phyloP scores from a whole-genome alignment of 352 stramenopile genomes.

The Phytophthora niederhauseri region DNA sequence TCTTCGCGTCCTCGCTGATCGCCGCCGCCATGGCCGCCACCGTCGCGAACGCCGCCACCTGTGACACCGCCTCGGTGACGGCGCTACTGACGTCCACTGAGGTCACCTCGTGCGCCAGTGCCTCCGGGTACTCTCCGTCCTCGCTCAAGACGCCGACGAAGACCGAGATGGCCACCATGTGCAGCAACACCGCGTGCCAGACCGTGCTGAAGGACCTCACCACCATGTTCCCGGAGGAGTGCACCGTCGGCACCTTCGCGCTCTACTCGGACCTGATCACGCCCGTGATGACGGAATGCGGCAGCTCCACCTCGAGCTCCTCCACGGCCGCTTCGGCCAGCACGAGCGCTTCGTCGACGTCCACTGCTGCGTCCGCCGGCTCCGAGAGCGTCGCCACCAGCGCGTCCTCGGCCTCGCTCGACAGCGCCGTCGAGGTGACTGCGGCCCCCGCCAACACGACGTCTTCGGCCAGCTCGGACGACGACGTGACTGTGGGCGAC shows the following conservation, averaged over 20 bases:
- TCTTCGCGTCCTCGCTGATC: slow-evolving; percentile 24
- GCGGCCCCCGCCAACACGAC: slow-evolving; percentile 30
- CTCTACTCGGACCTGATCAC: slow-evolving; percentile 42
- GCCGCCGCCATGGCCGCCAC: slow-evolving; percentile 23
- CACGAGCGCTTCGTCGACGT: slow-evolving; percentile 18
- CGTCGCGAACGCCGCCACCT: slow-evolving; percentile 28
- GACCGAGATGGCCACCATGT: slow-evolving; percentile 33
- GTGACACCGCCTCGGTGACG: slow-evolving; percentile 31
- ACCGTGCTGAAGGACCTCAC: slow-evolving; percentile 33
- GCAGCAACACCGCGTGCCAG: slow-evolving; percentile 36
- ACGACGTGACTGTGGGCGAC: slow-evolving; percentile 33
- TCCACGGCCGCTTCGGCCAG: slow-evolving; percentile 16
- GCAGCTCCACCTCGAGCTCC: slow-evolving; percentile 16
- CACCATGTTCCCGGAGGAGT: slow-evolving; percentile 39
- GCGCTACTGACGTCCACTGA: slow-evolving; percentile 20
- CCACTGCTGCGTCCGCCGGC: slow-evolving; percentile 11
- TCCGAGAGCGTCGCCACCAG: slow-evolving; percentile 6
- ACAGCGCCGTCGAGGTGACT: slow-evolving; percentile 26
- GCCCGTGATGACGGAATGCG: slow-evolving; percentile 36
- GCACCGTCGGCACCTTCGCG: slow-evolving; percentile 35
- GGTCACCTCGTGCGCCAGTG: slow-evolving; percentile 28
- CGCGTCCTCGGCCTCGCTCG: slow-evolving; percentile 20
- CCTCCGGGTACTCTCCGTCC: slow-evolving; percentile 41
- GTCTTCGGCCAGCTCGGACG: slow-evolving; percentile 34
- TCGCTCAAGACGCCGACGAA: slow-evolving; percentile 29